Base-by-base conservation (phyloP, 2,329 filamentous ascomycete species). In the Pezicula carpinea region DNA sequence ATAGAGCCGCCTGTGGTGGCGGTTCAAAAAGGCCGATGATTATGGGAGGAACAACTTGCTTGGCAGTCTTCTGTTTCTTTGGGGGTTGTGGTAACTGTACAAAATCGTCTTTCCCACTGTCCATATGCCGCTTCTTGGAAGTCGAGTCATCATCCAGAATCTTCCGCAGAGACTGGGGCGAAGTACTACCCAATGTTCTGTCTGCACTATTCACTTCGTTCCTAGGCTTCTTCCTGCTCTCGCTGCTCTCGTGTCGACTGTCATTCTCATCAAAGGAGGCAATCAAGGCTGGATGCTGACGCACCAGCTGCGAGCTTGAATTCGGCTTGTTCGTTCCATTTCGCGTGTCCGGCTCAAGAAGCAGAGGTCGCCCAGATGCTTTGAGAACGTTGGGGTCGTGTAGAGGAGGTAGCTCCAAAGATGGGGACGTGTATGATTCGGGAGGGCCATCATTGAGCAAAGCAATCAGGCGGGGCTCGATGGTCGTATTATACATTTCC, bases 391-490 rank as follows among this genome's bases (percentile, higher is more conserved):
- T 72, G 51, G 64, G 65, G 50, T 68, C 66, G 52, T 79, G 75
- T 35, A 80, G 67, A 41, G 79, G 73, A 32, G 79, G 78, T 3
- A 81, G 71, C 50, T 79, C 76, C 58, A 73, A 66, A 52, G 70
- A 57, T 67, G 69, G 57, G 39, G 57, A 43, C 14, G 44, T 32
- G 38, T 50, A 52, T 13, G 44, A 35, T 36, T 57, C 50, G 52
- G 70, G 69, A 35, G 70, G 70, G 41, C 71, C 72, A 59, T 80
- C 75, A 65, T 83, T 83, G 59, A 83, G 70, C 55, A 83, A 67
- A 63, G 83, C 79, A 62, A 83, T 84, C 55, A 84, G 71, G 61
- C 80, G 77, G 61, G 80, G 80, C 73, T 84, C 80, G 67, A 83
- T 29, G 26, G 26, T 83, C 61, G 79, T 83, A 36, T 53, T 53